These are phyloP conservation scores for Agrostemma githago DNA, from an alignment of 148 eudicot genomes.

Conservation along the genomic window DNA sequence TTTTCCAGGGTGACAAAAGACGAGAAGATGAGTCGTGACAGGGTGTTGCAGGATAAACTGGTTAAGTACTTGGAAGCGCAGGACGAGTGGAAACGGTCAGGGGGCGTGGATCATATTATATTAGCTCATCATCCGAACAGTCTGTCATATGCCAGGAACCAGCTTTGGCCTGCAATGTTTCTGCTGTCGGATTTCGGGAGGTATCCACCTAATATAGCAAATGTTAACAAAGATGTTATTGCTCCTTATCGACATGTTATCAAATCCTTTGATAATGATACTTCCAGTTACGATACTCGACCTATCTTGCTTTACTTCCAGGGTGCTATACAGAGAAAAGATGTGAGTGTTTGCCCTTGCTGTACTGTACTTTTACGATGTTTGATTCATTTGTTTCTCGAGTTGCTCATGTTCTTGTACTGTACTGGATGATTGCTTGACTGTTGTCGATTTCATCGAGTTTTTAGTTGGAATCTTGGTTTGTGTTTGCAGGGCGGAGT, in stretches of 20 bases:
- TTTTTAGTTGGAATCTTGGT: not conserved
- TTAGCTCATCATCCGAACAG: conserved; percentile 95
- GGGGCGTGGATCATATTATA: conserved; percentile 80
- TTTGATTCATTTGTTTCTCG: not conserved
- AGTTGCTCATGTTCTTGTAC: not conserved
- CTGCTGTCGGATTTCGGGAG: conserved; percentile 91
- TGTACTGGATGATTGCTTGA: no score
- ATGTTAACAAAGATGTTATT: conserved; percentile 87
- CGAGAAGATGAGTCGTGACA: conserved; percentile 42
- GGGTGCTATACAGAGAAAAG: conserved; percentile 89
- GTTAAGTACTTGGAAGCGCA: conserved; percentile 54
- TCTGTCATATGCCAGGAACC: conserved; percentile 66
- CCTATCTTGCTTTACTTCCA: conserved; percentile 76
- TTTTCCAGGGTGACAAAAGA: conserved; percentile 43
- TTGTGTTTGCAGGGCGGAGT: conserved; percentile 58
- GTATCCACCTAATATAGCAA: conserved; percentile 79
- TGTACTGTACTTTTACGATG: not conserved
- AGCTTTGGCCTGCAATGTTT: conserved; percentile 82
- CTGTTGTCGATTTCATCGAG: not conserved
- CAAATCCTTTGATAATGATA: conserved; percentile 51
- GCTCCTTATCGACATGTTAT: conserved; percentile 87
- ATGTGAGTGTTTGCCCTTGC: conserved; percentile 52
- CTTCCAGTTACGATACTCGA: conserved; percentile 68
- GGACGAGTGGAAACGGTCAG: conserved; percentile 82
- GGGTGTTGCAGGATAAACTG: conserved; percentile 55